These are phyloP conservation scores for Saccharomyces pastorianus DNA, from an alignment of 1,139 yeast genomes.

Conservation along the genomic window DNA sequence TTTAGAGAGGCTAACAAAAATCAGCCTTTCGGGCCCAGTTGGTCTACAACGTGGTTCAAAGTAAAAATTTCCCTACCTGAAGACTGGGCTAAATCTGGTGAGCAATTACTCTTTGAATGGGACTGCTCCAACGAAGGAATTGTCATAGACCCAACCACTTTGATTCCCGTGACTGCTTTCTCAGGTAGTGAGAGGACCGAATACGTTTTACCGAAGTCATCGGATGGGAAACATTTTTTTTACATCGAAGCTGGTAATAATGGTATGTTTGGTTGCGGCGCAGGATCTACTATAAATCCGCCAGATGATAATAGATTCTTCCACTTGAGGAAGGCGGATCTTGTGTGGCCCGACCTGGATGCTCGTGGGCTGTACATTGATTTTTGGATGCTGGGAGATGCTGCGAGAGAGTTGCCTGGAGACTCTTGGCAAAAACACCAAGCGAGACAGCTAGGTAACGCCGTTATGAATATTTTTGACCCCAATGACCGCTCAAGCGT, in stretches of 20 bases:
- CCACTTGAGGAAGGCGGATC: slow-evolving; percentile 58
- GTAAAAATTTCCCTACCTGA: slow-evolving; percentile 55
- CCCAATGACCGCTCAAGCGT: slow-evolving; percentile 43
- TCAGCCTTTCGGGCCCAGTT: slow-evolving; percentile 83
- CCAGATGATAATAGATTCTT: slow-evolving; percentile 65
- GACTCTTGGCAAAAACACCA: slow-evolving; percentile 75
- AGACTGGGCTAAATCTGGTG: slow-evolving; percentile 43
- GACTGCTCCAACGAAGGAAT: slow-evolving; percentile 83
- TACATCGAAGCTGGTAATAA: slow-evolving; percentile 89
- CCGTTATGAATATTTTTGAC: slow-evolving; percentile 78
- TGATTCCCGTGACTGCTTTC: slow-evolving; percentile 77
- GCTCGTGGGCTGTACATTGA: slow-evolving; percentile 75
- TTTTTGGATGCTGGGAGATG: slow-evolving; percentile 83
- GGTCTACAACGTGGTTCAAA: slow-evolving; percentile 95
- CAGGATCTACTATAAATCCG: slow-evolving; percentile 53
- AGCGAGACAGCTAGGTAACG: slow-evolving; percentile 69
- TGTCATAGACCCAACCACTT: slow-evolving; percentile 46
- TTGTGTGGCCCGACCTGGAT: slow-evolving; percentile 70
- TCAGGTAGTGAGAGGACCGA: slow-evolving; percentile 81
- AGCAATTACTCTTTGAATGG: slow-evolving; percentile 67
- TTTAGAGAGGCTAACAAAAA: slow-evolving; percentile 53
- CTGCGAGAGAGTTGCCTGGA: slow-evolving; percentile 75
- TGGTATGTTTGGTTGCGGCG: slow-evolving; percentile 86
- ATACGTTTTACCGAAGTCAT: slow-evolving; percentile 53
- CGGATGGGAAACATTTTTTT: slow-evolving; percentile 36